Percentiles rank a stretch among this genome's conserved stretches.
Conservation (phyloP, 345 rosid species). For the Eucalyptus curtisii region DNA sequence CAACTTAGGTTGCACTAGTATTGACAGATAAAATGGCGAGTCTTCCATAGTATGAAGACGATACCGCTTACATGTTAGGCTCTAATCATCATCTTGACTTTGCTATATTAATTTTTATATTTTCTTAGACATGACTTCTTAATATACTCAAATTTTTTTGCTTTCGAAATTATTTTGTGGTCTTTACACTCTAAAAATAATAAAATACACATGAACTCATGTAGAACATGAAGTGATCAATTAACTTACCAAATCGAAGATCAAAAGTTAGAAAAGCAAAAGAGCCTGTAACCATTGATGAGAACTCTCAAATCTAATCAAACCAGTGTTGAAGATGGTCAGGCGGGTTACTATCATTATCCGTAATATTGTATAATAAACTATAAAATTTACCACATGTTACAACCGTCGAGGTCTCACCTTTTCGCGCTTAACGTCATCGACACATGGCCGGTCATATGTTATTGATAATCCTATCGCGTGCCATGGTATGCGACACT, state of each 20-base stretch:
- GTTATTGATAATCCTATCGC: neutral
- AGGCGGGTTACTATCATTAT: fast-evolving
- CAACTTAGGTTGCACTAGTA: neutral
- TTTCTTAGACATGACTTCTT: neutral
- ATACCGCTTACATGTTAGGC: neutral
- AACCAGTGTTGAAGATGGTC: neutral
- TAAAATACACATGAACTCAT: neutral
- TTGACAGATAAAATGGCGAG: neutral
- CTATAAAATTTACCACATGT: neutral
- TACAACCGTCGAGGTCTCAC: neutral
- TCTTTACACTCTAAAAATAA: neutral
- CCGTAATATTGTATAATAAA: fast-evolving
- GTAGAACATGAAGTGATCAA: neutral
- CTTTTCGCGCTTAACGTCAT: fast-evolving
- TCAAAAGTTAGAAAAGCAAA: neutral
- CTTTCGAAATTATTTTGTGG: neutral
- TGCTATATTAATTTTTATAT: neutral
- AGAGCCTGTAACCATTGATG: neutral
- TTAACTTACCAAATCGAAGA: neutral
- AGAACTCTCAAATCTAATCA: neutral
- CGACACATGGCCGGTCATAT: neutral
- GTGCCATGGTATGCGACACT: neutral
- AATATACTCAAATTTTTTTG: neutral
- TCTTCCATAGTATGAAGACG: neutral
- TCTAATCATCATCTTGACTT: neutral